Percentiles rank a stretch among this genome's conserved stretches.
These are phyloP conservation scores for Cytauxzoon felis DNA, from an alignment of 169 alveolate genomes.

Conservation along the genomic window DNA sequence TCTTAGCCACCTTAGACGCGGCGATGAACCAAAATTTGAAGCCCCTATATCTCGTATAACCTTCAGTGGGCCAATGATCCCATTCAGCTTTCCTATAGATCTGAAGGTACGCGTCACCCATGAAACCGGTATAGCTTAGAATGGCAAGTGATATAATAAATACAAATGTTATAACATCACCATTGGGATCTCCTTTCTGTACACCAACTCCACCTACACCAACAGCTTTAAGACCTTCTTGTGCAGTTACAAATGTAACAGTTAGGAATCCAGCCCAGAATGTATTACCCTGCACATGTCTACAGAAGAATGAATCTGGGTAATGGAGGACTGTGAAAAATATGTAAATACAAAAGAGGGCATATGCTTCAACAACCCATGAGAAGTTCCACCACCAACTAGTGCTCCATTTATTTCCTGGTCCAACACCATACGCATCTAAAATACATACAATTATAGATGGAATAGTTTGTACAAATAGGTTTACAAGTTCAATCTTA, in stretches of 20 bases:
- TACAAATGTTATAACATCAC: constrained; percentile 8
- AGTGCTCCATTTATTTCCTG: background rate
- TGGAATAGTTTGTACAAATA: background rate
- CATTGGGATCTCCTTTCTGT: constrained; percentile 13
- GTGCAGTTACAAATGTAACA: background rate
- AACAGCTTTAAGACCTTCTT: constrained; percentile 8
- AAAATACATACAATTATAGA: background rate
- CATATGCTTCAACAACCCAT: background rate
- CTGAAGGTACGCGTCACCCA: constrained; percentile 20
- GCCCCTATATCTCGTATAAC: no score
- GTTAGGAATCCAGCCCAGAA: background rate
- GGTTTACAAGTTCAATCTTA: constrained; percentile 1
- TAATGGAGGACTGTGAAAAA: constrained; percentile 10
- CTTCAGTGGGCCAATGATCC: constrained; percentile 24
- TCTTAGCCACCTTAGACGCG: no score
- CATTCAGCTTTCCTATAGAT: background rate
- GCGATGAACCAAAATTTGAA: background rate
- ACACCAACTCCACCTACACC: constrained; percentile 22
- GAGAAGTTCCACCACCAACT: background rate
- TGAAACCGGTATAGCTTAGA: background rate
- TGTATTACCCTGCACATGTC: no score
- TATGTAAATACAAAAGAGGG: background rate
- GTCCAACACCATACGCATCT: background rate
- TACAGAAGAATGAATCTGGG: no score
- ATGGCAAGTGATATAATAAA: constrained; percentile 4